phyloP scores from a whole-genome alignment of 371 early-diverging fungal genomes.

The Paraphysoderma sedebokerense region DNA sequence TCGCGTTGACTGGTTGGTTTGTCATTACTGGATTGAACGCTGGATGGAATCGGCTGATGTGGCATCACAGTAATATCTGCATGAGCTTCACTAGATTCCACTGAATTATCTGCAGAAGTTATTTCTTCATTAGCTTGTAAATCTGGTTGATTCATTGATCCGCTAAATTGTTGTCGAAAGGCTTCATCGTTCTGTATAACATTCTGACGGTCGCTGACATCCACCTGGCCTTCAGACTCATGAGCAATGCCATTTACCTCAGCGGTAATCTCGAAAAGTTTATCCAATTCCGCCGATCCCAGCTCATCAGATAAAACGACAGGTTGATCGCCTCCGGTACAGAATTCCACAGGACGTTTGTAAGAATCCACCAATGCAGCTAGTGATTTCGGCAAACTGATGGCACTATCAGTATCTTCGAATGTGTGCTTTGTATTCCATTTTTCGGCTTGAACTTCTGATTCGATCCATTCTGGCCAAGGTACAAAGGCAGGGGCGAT shows the following conservation, averaged over 20 bases:
- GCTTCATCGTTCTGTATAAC: too few species aligned
- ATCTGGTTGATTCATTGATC: too few species aligned
- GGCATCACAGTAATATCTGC: too few species aligned
- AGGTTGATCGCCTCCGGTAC: conserved; percentile 8
- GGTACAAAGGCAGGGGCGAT: conserved; percentile 11
- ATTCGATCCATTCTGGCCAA: conserved; percentile 31
- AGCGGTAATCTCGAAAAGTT: background rate
- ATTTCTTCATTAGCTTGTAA: too few species aligned
- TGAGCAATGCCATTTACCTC: background rate
- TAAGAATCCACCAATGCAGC: conserved; percentile 8
- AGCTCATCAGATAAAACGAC: background rate
- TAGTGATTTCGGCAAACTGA: conserved; percentile 12
- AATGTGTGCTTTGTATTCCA: conserved; percentile 26
- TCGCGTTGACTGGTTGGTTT: background rate
- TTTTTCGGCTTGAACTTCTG: conserved; percentile 26
- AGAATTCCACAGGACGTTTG: conserved; percentile 14
- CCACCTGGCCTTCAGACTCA: too few species aligned
- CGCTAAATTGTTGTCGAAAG: too few species aligned
- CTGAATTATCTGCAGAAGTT: too few species aligned
- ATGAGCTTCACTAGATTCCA: too few species aligned
- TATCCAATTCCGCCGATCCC: conserved; percentile 4
- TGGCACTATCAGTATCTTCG: conserved; percentile 23
- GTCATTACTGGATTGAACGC: background rate
- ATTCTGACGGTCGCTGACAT: too few species aligned
- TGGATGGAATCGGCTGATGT: too few species aligned